Base-by-base conservation (phyloP, 2,329 filamentous ascomycete species). In the Aureobasidium zeae region DNA sequence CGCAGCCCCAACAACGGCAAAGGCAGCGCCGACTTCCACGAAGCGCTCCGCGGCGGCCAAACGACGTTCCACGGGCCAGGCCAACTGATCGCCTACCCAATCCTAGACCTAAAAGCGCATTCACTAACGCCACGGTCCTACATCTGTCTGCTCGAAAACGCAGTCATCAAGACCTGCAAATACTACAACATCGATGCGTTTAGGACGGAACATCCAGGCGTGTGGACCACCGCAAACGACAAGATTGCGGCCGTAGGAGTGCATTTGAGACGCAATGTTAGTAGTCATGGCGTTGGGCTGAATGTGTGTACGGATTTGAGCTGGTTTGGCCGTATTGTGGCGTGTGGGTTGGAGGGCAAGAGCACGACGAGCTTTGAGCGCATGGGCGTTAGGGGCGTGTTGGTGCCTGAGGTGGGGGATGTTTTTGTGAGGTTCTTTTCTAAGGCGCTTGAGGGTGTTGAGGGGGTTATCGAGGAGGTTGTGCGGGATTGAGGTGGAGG, bases 61-160 rank as follows among this genome's bases (percentile, higher is more conserved):
- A 88, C 86, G 0, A 96, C 91, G 2, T 96, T 94, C 67, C 91
- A 98, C 60, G 91, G 89, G 0, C 91, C 89, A 0, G 89, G 89
- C 0, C 91, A 98, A 61, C 66, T 94, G 36, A 84, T 95, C 25
- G 77, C 88, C n/a, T 98, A 94, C 69, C 86, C 89, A 3, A 77
- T 95, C 38, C 61, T 94, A n/a, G 86, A 94, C 61, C 72, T 96
- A 45, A 77, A 76, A 44, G 71, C 74, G 9, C 74, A 86, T 51
- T 65, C 67, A 0, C 67, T 91, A 15, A 79, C 75, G 4, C 81
- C 91, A 10, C 70, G 85, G 13, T 76, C 75, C 49, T 94, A 94
- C 63, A 82, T 94, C 5, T 73, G 77, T 25, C 63, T 87, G 22
- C 72, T 98, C 1, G 88, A 98, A 60, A 71, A 79, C 48, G 79